Conservation (phyloP, 805 yeast genomes). For the Komagataella pseudopastoris region DNA sequence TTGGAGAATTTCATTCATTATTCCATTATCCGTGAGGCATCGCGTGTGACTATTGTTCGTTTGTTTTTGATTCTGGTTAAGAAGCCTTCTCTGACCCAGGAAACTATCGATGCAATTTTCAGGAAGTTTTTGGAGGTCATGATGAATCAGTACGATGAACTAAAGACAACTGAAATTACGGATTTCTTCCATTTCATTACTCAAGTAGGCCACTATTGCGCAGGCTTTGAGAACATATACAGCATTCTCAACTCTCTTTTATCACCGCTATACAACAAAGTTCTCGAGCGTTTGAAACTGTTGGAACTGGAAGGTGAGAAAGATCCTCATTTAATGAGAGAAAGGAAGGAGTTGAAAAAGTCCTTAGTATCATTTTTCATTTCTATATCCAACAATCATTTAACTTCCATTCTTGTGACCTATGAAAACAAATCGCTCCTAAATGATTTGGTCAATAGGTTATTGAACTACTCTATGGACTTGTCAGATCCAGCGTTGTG, state of each 20-base stretch:
- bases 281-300: conserved; percentile 25
- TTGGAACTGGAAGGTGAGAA: conserved; percentile 7
- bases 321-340: conserved; percentile 24
- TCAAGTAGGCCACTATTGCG: conserved; percentile 73
- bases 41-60: conserved; percentile 79
- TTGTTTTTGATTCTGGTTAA: conserved; percentile 61
- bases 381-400: conserved; percentile 62
- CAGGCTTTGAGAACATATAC: conserved; percentile 53
- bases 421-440: conserved; percentile 49
- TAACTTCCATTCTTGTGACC: conserved; percentile 63
- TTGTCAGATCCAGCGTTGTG: conserved; percentile 49
- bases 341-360: conserved; percentile 51
- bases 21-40: conserved; percentile 69
- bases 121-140: conserved; percentile 61
- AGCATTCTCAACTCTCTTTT: conserved; percentile 60
- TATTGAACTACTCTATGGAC: conserved; percentile 46
- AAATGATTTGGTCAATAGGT: conserved; percentile 44
- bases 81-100: conserved; percentile 27
- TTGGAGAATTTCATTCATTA: conserved; percentile 58
- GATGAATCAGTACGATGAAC: conserved; percentile 39
- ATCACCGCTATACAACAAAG: conserved; percentile 59
- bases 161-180: conserved; percentile 50
- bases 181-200: conserved; percentile 82
- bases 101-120: conserved; percentile 26
- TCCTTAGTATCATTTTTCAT: conserved; percentile 58